Evolutionary conservation across 2,329 filamentous ascomycete genomes (phyloP).

Genomic region (Sclerotinia minor): DNA sequence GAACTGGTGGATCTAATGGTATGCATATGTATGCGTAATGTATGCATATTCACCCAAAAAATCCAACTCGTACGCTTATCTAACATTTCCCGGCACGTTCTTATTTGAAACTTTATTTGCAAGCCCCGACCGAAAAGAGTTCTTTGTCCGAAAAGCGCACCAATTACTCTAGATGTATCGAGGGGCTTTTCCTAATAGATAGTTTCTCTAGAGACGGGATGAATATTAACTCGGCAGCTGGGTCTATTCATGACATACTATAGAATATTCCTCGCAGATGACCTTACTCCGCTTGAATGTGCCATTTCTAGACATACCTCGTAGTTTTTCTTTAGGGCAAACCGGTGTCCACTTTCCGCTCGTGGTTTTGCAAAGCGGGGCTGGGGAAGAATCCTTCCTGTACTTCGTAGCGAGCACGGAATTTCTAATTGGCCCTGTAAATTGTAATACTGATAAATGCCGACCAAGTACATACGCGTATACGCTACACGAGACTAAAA

Average conservation of each 20-base stretch:
- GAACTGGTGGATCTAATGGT: neutral
- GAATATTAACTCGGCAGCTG: no score
- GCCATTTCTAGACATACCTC: no score
- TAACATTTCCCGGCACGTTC: neutral
- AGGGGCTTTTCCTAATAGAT: no score
- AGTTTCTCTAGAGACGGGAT: no score
- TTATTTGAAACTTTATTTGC: neutral
- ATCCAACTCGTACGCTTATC: neutral
- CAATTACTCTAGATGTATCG: no score
- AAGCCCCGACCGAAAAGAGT: neutral
- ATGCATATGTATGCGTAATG: slow-evolving; percentile 1
- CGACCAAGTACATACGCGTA: neutral
- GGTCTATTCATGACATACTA: no score
- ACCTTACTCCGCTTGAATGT: no score
- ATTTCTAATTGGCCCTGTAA: neutral
- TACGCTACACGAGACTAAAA: neutral
- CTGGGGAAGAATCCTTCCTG: neutral
- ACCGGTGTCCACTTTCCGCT: neutral
- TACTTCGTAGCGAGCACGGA: neutral
- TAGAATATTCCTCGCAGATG: no score
- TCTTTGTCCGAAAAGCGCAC: no score
- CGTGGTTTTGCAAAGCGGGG: neutral
- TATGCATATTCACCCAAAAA: neutral
- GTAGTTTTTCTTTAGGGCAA: neutral
- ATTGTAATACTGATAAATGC: neutral